Evolutionary conservation across 352 stramenopile genomes (phyloP), one percentile per base, ranked within the genome.

Genomic region (Pythium guiyangense): DNA sequence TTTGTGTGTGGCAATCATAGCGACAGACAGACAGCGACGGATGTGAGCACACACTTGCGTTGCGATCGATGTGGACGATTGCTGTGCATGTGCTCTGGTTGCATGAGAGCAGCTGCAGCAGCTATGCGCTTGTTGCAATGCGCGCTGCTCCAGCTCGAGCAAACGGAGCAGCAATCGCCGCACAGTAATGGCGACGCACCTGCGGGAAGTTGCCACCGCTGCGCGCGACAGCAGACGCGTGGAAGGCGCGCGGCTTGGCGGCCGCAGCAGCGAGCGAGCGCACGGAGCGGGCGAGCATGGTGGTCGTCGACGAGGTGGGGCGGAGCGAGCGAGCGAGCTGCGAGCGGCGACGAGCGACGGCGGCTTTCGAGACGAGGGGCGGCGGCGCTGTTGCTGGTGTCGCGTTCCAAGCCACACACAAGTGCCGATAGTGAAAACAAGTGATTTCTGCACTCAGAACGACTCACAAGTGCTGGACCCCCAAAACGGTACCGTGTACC

Each of bases 231-330:
- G 62, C 58, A 26, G 80, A 87, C 6, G 75, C 81, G 65, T 86
- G 80, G 58, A 88, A 72, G 34, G 63, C 55, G 34, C 17, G 51
- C 46, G 43, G 65, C 53, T 74, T 74, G 49, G 59, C 54, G 42
- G 68, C 64, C 18, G 51, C 42, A 43, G 63, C 64, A 48, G 64
- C 52, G 50, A 86, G 52, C 59, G 70, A 68, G 46, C 80, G 80
- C 57, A 88, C 67, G 65, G 54, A 79, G 53, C 77, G 77, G 59
- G 77, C 74, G 29, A 90, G 69, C 79, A 90, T 90, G 60, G 6
- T n/a, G n/a, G 49, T 57, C 25, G 34, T 43, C 39, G 39, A 43
- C 55, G 47, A 62, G 25, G 49, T 17, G 20, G 49, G 37, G 20
- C 8, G 8, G n/a, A n/a, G n/a, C n/a, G 26, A n/a, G 1, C 35